A percentile compares a stretch with the other conserved stretches of the same genome.
phyloP scores from a whole-genome alignment of 1,284 basidiomycete species.

The Phenoliferia sp. region DNA sequence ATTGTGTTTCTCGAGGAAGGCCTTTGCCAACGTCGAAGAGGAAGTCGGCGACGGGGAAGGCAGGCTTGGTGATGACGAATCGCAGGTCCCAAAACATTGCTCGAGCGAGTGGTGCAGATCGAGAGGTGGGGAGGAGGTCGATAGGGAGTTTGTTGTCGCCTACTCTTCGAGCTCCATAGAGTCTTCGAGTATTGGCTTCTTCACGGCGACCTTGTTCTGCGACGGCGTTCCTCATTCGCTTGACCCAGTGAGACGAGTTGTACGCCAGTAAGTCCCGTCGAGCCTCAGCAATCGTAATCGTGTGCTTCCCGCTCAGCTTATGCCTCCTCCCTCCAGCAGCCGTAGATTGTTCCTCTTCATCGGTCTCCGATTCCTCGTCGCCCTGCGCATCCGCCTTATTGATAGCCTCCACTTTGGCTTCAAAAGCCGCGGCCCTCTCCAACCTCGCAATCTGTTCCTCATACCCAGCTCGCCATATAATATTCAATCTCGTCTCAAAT shows the following conservation, averaged over 20 bases:
- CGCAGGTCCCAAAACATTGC: conserved; percentile 58
- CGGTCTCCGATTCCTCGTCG: conserved; percentile 12
- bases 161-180: conserved; percentile 26
- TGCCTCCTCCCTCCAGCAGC: conserved; percentile 33
- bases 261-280: conserved; percentile 64
- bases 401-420: conserved; percentile 67
- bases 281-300: conserved; percentile 67
- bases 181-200: conserved; percentile 38
- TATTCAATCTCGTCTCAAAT: conserved; percentile 72
- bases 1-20: conserved; percentile 65
- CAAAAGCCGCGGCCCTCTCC: conserved; percentile 75
- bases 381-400: conserved; percentile 37
- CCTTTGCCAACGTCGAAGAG: conserved; percentile 64
- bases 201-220: conserved; percentile 49
- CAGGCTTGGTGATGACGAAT: conserved; percentile 59
- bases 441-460: conserved; percentile 69
- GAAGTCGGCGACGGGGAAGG: conserved; percentile 68
- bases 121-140: conserved; percentile 45
- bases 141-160: conserved; percentile 46
- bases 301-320: conserved; percentile 59
- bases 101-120: conserved; percentile 71
- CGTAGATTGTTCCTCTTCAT: not conserved
- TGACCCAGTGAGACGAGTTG: conserved; percentile 74
- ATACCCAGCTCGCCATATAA: conserved; percentile 71
- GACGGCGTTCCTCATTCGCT: conserved; percentile 48